Conservation (phyloP, 108 stramenopile species). For the Cylindrotheca closterium region DNA sequence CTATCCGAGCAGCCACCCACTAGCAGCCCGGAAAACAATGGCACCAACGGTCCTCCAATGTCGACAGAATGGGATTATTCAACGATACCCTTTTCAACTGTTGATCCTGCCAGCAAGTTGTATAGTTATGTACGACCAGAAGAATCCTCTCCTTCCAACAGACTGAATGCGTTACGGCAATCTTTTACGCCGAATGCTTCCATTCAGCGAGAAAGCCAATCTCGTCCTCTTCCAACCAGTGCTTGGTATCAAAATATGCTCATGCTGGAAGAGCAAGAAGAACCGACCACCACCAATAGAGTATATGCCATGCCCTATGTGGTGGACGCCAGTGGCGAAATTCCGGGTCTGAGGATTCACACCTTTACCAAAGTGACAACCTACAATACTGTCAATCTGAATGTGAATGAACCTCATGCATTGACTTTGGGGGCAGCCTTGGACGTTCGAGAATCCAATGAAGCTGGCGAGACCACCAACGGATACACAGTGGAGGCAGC, state of each 20-base stretch:
- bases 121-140: conserved; percentile 1
- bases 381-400: conserved; percentile 42
- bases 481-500: conserved; percentile 25
- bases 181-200: not conserved
- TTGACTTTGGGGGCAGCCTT: conserved; percentile 65
- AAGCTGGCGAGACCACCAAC: not conserved
- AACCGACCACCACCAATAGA: conserved; percentile 44
- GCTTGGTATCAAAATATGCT: conserved; percentile 75
- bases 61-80: not conserved
- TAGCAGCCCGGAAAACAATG: no score
- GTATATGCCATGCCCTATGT: conserved; percentile 75
- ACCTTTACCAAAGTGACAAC: conserved; percentile 37
- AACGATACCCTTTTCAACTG: conserved; percentile 9
- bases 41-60: not conserved
- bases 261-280: conserved; percentile 34
- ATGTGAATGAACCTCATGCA: conserved; percentile 53
- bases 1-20: no score
- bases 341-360: conserved; percentile 67
- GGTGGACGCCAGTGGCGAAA: conserved; percentile 53
- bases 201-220: not conserved
- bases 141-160: conserved; percentile 18
- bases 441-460: not conserved
- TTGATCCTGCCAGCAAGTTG: conserved; percentile 27
- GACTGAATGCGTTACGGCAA: conserved; percentile 7
- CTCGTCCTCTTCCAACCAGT: conserved; percentile 54